Evolutionary conservation across 2,329 filamentous ascomycete species (phyloP).

Genomic region (Pseudogymnoascus destructans): DNA sequence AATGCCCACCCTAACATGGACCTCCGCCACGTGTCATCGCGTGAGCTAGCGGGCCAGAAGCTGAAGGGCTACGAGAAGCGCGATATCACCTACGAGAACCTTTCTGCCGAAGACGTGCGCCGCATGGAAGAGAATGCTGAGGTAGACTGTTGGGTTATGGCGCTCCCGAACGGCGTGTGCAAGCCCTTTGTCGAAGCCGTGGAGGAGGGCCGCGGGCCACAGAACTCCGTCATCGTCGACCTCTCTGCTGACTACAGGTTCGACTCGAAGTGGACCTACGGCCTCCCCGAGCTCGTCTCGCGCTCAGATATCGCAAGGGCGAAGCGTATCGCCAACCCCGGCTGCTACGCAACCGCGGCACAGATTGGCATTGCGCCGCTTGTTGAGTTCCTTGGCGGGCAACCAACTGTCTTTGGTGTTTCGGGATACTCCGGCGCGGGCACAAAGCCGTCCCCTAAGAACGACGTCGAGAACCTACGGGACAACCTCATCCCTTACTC

Average conservation of each 20-base stretch:
- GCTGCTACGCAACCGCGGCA: constrained; percentile 88
- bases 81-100: constrained; percentile 83
- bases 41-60: constrained; percentile 77
- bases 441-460: constrained; percentile 88
- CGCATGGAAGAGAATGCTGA: constrained; percentile 72
- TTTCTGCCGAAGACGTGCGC: constrained; percentile 73
- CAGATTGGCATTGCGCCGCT: constrained; percentile 81
- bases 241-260: constrained; percentile 96
- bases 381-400: constrained; percentile 59
- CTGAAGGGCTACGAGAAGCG: constrained; percentile 84
- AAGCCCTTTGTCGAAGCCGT: constrained; percentile 88
- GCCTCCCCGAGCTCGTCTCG: constrained; percentile 72
- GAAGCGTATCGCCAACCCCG: constrained; percentile 79
- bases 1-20: constrained; percentile 85
- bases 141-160: constrained; percentile 96
- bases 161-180: constrained; percentile 88
- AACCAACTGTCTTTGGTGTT: constrained; percentile 78
- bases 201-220: constrained; percentile 48
- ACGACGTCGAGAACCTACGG: constrained; percentile 68
- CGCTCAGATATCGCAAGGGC: constrained; percentile 65
- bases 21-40: constrained; percentile 80
- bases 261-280: constrained; percentile 74
- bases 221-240: constrained; percentile 71
- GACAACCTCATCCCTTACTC: constrained; percentile 89
- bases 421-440: constrained; percentile 92